phyloP scores from a whole-genome alignment of 768 basidiomycete species.

The Tricholoma sp. region DNA sequence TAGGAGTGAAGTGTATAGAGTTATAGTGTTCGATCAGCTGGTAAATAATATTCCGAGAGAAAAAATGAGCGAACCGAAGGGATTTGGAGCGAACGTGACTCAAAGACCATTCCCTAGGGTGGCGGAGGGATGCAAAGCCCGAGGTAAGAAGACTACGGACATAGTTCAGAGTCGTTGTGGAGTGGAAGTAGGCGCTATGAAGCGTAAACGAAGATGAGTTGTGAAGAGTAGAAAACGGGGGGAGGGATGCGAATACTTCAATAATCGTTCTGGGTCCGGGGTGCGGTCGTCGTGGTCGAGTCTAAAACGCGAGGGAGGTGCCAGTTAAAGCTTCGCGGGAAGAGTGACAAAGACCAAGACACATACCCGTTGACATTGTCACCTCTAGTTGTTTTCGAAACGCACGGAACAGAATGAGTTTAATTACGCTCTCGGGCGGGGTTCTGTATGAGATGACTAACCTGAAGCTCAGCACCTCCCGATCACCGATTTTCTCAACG shows the following conservation, averaged over 20 bases:
- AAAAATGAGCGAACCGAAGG: slow-evolving; percentile 45
- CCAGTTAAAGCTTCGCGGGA: slow-evolving; percentile 7
- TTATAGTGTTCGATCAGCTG: neutral
- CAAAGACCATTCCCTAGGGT: slow-evolving; percentile 75
- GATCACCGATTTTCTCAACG: slow-evolving; percentile 72
- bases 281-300: slow-evolving; percentile 72
- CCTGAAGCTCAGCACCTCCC: slow-evolving; percentile 84
- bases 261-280: slow-evolving; percentile 85
- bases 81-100: slow-evolving; percentile 83
- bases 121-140: neutral
- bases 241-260: slow-evolving; percentile 45
- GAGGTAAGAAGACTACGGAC: slow-evolving; percentile 74
- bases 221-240: neutral
- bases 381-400: slow-evolving; percentile 47
- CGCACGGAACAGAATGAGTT: neutral
- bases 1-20: neutral
- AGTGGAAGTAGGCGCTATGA: slow-evolving; percentile 91
- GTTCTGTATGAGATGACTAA: slow-evolving; percentile 29
- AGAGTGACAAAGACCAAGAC: slow-evolving; percentile 2
- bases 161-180: slow-evolving; percentile 89
- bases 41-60: neutral
- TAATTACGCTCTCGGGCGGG: neutral
- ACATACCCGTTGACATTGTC: slow-evolving; percentile 92
- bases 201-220: neutral
- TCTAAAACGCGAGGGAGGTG: slow-evolving; percentile 28